phyloP scores from a whole-genome alignment of 345 rosid species.

The Gossypium arboreum region DNA sequence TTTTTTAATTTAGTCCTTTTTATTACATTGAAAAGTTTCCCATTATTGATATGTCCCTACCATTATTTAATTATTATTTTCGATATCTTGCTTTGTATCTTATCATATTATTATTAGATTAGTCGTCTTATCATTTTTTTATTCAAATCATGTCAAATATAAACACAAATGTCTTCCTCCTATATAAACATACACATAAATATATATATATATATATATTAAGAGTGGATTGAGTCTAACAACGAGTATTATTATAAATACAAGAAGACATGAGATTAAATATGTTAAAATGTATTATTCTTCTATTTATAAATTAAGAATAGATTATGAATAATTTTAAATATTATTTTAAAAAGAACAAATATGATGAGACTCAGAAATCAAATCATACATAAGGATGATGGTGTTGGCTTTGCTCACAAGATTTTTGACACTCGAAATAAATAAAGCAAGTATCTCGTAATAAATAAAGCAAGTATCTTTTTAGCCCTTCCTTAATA shows the following conservation, averaged over 20 bases:
- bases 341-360: accelerated
- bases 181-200: not conserved
- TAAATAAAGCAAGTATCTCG: not conserved
- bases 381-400: not conserved
- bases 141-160: not conserved
- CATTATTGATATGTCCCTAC: slow-evolving; percentile 7
- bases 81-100: not conserved
- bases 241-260: too few relatives aligned
- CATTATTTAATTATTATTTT: not conserved
- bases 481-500: not conserved
- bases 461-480: not conserved
- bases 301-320: too few relatives aligned
- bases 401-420: slow-evolving; percentile 1
- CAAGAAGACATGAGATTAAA: accelerated
- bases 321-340: too few relatives aligned
- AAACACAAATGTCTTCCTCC: not conserved
- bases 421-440: not conserved
- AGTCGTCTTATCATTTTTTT: not conserved
- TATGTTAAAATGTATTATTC: accelerated
- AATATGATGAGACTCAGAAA: too few relatives aligned
- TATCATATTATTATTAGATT: not conserved
- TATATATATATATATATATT: too few relatives aligned
- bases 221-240: too few relatives aligned
- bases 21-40: slow-evolving; percentile 20
- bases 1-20: not conserved